A percentile compares a stretch with the other conserved stretches of the same genome.
phyloP scores from a whole-genome alignment of 2,329 filamentous ascomycete species.

The Talaromyces sp. region DNA sequence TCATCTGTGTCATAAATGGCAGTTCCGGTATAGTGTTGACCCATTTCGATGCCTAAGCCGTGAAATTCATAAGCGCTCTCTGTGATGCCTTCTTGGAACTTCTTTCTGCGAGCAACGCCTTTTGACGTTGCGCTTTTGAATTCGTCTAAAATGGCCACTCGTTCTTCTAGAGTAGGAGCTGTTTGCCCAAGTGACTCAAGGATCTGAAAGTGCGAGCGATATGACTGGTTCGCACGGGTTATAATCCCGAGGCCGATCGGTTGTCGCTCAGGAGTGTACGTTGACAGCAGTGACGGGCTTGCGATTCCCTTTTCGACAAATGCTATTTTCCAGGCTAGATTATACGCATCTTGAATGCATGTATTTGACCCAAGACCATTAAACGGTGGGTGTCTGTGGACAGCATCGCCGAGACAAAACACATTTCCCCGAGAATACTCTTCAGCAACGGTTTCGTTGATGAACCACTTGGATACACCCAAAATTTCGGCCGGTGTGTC shows the following conservation, averaged over 20 bases:
- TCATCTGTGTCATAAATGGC: constrained; percentile 47
- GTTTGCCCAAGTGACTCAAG: constrained; percentile 46
- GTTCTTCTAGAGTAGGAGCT: constrained; percentile 33
- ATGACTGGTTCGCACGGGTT: constrained; percentile 54
- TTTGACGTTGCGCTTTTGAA: constrained; percentile 34
- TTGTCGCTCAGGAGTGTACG: constrained; percentile 46
- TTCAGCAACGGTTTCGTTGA: constrained; percentile 60
- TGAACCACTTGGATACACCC: constrained; percentile 54
- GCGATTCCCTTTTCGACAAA: constrained; percentile 38
- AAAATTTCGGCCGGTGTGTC: constrained; percentile 49
- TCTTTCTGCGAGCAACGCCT: constrained; percentile 36
- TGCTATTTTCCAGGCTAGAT: constrained; percentile 54
- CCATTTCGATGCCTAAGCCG: constrained; percentile 57
- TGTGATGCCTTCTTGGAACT: constrained; percentile 40
- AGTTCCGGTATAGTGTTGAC: constrained; percentile 48
- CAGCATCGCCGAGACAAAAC: constrained; percentile 55
- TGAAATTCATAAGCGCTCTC: constrained; percentile 49
- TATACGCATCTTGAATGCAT: constrained; percentile 55
- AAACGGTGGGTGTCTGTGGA: constrained; percentile 55
- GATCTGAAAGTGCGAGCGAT: constrained; percentile 48
- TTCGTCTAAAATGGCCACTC: constrained; percentile 38
- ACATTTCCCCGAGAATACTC: constrained; percentile 50
- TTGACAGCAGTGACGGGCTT: constrained; percentile 32
- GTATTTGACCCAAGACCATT: constrained; percentile 58
- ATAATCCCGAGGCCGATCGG: constrained; percentile 48